phyloP scores from a whole-genome alignment of 805 yeast genomes.

The Myxozyma mucilagina region DNA sequence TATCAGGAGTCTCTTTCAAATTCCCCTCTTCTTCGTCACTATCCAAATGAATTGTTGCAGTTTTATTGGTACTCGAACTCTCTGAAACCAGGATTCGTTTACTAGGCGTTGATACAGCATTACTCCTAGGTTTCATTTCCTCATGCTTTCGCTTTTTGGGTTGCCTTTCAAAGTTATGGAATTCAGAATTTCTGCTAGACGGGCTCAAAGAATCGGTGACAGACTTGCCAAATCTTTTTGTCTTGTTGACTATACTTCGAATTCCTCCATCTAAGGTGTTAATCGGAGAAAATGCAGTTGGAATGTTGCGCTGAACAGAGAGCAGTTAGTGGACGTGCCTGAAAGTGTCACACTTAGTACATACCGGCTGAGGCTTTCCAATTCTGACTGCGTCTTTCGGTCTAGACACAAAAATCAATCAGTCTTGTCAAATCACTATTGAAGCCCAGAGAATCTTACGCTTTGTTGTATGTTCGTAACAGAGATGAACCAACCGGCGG shows the following conservation, averaged over 20 bases:
- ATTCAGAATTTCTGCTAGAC: neutral
- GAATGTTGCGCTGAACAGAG: neutral
- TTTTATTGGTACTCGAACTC: neutral
- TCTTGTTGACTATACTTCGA: neutral
- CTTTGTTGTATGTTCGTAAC: neutral
- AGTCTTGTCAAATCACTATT: neutral
- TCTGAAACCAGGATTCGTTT: neutral
- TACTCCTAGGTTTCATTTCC: slow-evolving; percentile 6
- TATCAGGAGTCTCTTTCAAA: neutral
- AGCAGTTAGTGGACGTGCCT: neutral
- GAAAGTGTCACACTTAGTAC: neutral
- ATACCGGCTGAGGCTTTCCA: slow-evolving; percentile 4
- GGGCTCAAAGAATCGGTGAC: neutral
- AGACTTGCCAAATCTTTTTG: neutral
- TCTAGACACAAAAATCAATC: neutral
- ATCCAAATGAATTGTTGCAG: slow-evolving; percentile 3
- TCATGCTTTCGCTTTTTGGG: slow-evolving; percentile 12
- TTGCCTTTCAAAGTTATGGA: slow-evolving; percentile 1
- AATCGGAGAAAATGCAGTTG: slow-evolving; percentile 2
- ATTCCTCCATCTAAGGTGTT: slow-evolving; percentile 1
- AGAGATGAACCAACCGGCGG: slow-evolving; percentile 3
- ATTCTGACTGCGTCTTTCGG: slow-evolving; percentile 6
- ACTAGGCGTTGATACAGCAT: neutral
- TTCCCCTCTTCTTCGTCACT: slow-evolving; percentile 10
- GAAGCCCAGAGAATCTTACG: neutral